Evolutionary conservation across 208 protist species (phyloP).

Genomic region (Trypanosoma cruzi): DNA sequence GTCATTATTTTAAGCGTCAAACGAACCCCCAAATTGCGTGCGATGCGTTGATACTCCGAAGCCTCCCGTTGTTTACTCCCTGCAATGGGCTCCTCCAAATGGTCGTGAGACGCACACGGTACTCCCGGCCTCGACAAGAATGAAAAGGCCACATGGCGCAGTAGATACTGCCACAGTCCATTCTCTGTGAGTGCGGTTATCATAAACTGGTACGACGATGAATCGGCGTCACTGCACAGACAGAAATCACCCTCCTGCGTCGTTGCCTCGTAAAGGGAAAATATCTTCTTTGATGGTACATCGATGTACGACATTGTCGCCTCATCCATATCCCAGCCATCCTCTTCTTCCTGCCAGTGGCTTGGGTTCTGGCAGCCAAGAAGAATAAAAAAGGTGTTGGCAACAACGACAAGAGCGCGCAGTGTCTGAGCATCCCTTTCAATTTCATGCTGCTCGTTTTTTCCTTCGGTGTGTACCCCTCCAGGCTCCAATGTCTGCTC

Average conservation of each 20-base stretch:
- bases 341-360: slow-evolving; percentile 7
- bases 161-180: slow-evolving; percentile 19
- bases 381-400: slow-evolving; percentile 8
- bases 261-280: neutral
- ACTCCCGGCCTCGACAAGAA: neutral
- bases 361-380: slow-evolving; percentile 9
- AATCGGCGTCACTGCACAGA: slow-evolving; percentile 2
- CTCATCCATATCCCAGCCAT: neutral
- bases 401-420: slow-evolving; percentile 1
- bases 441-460: neutral
- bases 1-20: slow-evolving; percentile 24
- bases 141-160: slow-evolving; percentile 13
- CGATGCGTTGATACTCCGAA: neutral
- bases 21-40: slow-evolving; percentile 10
- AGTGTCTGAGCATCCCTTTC: neutral
- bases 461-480: neutral
- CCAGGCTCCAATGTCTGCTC: neutral
- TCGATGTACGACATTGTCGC: neutral
- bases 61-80: slow-evolving; percentile 2
- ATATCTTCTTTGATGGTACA: neutral
- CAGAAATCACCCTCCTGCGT: slow-evolving; percentile 2
- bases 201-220: slow-evolving; percentile 12
- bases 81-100: neutral
- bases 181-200: slow-evolving; percentile 16
- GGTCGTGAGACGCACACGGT: neutral